Evolutionary conservation across 805 yeast species (phyloP).

Genomic region (Sungouiella blattae): DNA sequence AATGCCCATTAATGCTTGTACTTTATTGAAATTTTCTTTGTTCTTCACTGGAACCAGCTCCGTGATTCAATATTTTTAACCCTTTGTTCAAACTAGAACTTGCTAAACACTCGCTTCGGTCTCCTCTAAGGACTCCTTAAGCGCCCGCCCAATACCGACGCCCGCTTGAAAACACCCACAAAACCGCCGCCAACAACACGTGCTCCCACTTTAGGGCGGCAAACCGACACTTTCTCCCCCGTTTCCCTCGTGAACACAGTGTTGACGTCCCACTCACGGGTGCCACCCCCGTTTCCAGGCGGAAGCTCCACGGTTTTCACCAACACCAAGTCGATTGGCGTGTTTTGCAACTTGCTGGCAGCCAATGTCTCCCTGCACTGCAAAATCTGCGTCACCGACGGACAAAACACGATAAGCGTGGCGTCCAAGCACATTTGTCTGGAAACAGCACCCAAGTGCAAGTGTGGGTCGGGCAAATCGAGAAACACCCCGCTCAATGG

Average conservation of each 20-base stretch:
- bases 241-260: constrained; percentile 1
- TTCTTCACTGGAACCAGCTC: too few relatives aligned
- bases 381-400: constrained; percentile 5
- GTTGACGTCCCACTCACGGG: constrained; percentile 5
- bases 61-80: too few relatives aligned
- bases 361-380: constrained; percentile 1
- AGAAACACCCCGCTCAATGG: constrained; percentile 2
- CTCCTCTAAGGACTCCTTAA: background rate
- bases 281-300: constrained; percentile 5
- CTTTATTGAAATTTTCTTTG: too few relatives aligned
- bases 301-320: constrained; percentile 6
- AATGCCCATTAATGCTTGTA: too few relatives aligned
- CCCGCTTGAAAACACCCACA: constrained; percentile 4
- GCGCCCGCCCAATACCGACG: constrained; percentile 1
- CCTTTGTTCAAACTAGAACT: too few relatives aligned
- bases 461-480: constrained; percentile 3
- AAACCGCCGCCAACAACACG: constrained; percentile 4
- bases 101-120: too few relatives aligned
- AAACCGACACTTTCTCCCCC: constrained; percentile 1
- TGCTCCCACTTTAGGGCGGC: constrained; percentile 5
- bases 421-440: constrained; percentile 1
- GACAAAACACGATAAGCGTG: constrained; percentile 3
- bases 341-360: background rate
- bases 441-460: background rate
- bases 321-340: constrained; percentile 1